Conservation (phyloP, 1,139 yeast species). For the Yamadazyma dushanensis region DNA sequence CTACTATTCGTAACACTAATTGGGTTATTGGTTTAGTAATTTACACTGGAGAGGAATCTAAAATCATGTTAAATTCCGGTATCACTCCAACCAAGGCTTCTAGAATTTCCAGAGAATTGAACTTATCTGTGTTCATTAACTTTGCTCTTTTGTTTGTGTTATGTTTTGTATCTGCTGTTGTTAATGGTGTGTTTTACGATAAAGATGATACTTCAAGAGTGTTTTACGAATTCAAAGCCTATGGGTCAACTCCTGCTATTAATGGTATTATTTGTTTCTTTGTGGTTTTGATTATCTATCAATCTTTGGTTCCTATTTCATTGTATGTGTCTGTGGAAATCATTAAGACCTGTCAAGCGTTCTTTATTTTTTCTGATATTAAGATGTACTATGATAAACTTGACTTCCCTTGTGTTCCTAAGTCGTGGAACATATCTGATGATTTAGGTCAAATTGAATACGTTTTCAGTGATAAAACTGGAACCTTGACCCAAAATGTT, state of each 20-base stretch:
- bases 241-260: slow-evolving; percentile 57
- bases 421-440: slow-evolving; percentile 96
- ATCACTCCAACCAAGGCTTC: slow-evolving; percentile 87
- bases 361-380: slow-evolving; percentile 84
- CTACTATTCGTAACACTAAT: slow-evolving; percentile 86
- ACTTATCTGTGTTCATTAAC: slow-evolving; percentile 77
- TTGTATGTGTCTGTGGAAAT: slow-evolving; percentile 93
- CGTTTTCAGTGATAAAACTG: slow-evolving; percentile 94
- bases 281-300: slow-evolving; percentile 86
- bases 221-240: slow-evolving; percentile 62
- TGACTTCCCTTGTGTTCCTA: slow-evolving; percentile 95
- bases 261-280: slow-evolving; percentile 86
- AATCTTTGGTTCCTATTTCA: slow-evolving; percentile 91
- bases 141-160: slow-evolving; percentile 71
- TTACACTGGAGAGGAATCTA: slow-evolving; percentile 89
- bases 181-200: slow-evolving; percentile 76
- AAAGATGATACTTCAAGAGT: slow-evolving; percentile 54
- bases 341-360: slow-evolving; percentile 92
- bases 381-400: slow-evolving; percentile 81
- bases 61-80: slow-evolving; percentile 92
- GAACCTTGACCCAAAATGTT: slow-evolving; percentile 92
- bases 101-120: slow-evolving; percentile 79
- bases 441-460: slow-evolving; percentile 97
- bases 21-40: slow-evolving; percentile 91
- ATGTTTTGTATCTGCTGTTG: slow-evolving; percentile 79